Conservation (phyloP, 345 rosid species). For the Litchi chinensis region DNA sequence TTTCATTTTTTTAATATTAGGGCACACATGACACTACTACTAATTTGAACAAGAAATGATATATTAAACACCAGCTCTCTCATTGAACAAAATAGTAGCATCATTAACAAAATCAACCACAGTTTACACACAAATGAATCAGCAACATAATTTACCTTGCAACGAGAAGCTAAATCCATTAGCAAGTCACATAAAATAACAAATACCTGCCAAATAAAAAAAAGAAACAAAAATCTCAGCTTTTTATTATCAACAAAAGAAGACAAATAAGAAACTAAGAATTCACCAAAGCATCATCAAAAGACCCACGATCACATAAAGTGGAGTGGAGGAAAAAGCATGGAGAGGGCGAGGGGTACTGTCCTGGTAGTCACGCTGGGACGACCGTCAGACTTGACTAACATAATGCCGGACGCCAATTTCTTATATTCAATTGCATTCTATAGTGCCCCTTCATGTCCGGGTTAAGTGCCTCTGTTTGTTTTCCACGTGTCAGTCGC, state of each 20-base stretch:
- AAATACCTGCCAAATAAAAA: not conserved
- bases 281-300: not conserved
- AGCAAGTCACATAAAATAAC: not conserved
- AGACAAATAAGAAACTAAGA: not conserved
- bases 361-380: no score
- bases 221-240: not conserved
- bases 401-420: constrained; percentile 4
- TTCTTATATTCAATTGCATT: not conserved
- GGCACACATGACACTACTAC: not conserved
- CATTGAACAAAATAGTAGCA: not conserved
- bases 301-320: not conserved
- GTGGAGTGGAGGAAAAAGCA: not conserved
- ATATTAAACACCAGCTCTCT: not conserved
- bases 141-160: constrained; percentile 15
- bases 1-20: not conserved
- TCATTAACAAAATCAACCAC: not conserved
- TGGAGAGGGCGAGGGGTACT: no score
- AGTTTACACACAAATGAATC: not conserved
- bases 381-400: not conserved
- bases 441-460: not conserved
- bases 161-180: constrained; percentile 1
- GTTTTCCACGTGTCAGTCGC: not conserved
- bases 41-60: not conserved
- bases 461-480: not conserved
- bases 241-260: not conserved